These are phyloP conservation scores for Cryptococcus sp. DNA, from an alignment of 1,284 basidiomycete genomes.

Conservation along the genomic window DNA sequence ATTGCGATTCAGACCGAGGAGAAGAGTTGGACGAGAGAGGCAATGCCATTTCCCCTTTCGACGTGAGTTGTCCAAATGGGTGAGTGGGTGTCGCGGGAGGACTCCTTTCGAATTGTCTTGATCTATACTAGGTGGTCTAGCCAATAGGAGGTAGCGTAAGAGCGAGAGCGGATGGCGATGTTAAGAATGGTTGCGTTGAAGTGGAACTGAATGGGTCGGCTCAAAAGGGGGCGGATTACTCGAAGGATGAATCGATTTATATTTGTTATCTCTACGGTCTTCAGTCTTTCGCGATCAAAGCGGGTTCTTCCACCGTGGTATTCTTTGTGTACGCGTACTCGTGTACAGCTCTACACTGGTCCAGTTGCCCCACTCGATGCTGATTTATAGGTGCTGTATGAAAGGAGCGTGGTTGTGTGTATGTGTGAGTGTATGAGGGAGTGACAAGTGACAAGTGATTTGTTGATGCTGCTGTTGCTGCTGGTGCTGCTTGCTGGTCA, in stretches of 20 bases:
- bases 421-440: background rate
- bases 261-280: background rate
- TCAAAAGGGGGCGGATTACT: too few relatives aligned
- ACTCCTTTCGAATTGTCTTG: background rate
- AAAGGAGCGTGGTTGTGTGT: background rate
- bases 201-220: background rate
- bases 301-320: background rate
- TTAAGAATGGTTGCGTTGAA: background rate
- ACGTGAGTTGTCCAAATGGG: background rate
- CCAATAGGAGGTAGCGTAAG: background rate
- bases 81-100: background rate
- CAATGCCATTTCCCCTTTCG: background rate
- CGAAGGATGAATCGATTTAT: background rate
- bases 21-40: background rate
- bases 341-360: background rate
- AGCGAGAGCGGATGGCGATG: background rate
- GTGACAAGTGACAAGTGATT: too few relatives aligned
- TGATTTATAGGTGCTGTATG: background rate
- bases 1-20: constrained; percentile 11
- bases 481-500: too few relatives aligned
- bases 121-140: background rate
- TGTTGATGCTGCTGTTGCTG: too few relatives aligned
- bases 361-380: background rate
- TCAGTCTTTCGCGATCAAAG: background rate
- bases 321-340: background rate